Conservation (phyloP, 768 basidiomycete genomes). For the Boletus pseudo-olivaceus region DNA sequence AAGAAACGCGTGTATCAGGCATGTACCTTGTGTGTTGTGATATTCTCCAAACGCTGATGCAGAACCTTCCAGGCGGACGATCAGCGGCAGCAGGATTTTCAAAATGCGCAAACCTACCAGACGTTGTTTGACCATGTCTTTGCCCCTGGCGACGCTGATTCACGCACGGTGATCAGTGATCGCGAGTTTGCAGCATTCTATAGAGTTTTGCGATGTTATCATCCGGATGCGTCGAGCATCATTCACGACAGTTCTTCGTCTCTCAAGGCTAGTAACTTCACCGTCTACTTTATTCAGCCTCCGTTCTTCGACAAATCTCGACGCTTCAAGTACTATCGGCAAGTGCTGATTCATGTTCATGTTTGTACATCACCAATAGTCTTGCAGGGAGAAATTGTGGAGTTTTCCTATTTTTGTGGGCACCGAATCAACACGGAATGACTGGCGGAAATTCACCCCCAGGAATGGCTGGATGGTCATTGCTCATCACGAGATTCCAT, state of each 20-base stretch:
- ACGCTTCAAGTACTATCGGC: not conserved
- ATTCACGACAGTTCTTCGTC: not conserved
- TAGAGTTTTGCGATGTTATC: no score
- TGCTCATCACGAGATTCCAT: not conserved
- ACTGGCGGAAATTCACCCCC: constrained; percentile 2
- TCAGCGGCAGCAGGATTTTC: not conserved
- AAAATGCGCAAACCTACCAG: no score
- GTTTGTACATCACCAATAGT: not conserved
- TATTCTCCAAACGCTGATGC: not conserved
- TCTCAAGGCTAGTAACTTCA: constrained; percentile 4
- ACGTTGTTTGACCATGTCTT: no score
- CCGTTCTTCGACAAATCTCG: constrained; percentile 5
- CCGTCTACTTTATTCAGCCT: constrained; percentile 4
- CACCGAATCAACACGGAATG: fast-evolving
- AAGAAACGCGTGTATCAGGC: not conserved
- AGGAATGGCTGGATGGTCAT: constrained; percentile 4
- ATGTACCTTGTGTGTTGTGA: not conserved
- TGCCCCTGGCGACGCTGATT: no score
- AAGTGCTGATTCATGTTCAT: not conserved
- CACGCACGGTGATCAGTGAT: no score
- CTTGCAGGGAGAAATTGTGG: constrained; percentile 5
- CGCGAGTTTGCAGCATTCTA: no score
- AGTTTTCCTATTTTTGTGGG: constrained; percentile 10
- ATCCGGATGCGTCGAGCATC: not conserved
- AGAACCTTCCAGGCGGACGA: not conserved